Evolutionary conservation across 1,139 yeast genomes (phyloP), one percentile per base, ranked within the genome.

Genomic region (Geotrichum phurueaensis): DNA sequence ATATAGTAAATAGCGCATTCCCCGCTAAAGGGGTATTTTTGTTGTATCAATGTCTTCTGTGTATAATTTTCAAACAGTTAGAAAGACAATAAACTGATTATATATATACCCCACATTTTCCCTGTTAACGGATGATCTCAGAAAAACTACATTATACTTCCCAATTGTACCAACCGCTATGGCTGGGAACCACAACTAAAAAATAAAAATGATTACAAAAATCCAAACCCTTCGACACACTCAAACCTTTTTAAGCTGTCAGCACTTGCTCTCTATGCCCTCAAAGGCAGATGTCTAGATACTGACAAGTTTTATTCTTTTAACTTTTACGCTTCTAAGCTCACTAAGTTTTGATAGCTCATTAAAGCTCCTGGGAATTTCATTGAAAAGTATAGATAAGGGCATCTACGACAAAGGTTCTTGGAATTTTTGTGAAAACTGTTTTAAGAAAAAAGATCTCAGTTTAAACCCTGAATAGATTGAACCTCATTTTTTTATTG

Each of bases 111-210:
- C n/a, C 82, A 80, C 20, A 76, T 79, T 60, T 79, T 84, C 79
- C 86, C 86, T 1, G 67, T 72, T 4, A 74, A 76, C 29, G 71
- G 84, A 62, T 86, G 86, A 0, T 83, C 82, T 68, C 81, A 81
- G 56, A 76, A 77, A 61, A 73, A 81, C 1, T 82, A 80, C 67
- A 75, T 83, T 3, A 69, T 82, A 53, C 69, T 83, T 27, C 84
- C 86, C 9, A 86, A 86, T 7, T 84, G 84, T 13, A 85, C 84
- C 10, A 83, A 81, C 68, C 85, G 83, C 65, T 82, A 70, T 69
- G 83, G 81, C 64, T 80, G 76, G 64, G 77, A 81, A 59, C 79
- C 81, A 0, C 73, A 71, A 27, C 75, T 74, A 47, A 69, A 71
- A 52, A 65, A 62, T 4, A 70, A 71, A 53, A 65, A 62, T 10